These are phyloP conservation scores for Trametes villosa DNA, from an alignment of 768 basidiomycete species.

Conservation along the genomic window DNA sequence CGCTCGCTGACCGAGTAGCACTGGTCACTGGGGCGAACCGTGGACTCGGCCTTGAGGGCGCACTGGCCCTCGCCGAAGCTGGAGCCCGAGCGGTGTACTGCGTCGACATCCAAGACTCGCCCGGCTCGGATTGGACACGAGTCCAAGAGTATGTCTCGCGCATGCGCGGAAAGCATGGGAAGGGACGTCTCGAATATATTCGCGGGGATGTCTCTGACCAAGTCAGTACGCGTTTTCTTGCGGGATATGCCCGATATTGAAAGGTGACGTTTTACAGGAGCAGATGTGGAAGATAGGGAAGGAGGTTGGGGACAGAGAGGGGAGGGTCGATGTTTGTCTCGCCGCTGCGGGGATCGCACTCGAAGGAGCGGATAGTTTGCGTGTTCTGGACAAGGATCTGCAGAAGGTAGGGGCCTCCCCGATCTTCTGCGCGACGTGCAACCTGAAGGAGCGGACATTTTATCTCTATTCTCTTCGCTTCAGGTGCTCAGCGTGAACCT, in stretches of 20 bases:
- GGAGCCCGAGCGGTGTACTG: conserved; percentile 70
- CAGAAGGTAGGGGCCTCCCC: conserved; percentile 46
- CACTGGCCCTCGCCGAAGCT: conserved; percentile 70
- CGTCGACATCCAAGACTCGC: conserved; percentile 57
- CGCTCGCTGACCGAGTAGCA: conserved; percentile 37
- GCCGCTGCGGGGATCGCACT: conserved; percentile 74
- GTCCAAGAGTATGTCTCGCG: conserved; percentile 47
- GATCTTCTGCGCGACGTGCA: no score
- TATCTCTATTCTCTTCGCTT: not conserved
- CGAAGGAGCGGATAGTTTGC: conserved; percentile 58
- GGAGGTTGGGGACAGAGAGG: conserved; percentile 67
- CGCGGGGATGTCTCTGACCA: conserved; percentile 69
- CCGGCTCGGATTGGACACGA: conserved; percentile 59
- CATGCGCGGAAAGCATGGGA: conserved; percentile 17
- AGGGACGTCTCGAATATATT: conserved; percentile 59
- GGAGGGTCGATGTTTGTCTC: conserved; percentile 72
- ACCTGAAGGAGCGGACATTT: not conserved
- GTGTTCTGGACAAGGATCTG: conserved; percentile 64
- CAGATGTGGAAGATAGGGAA: conserved; percentile 53
- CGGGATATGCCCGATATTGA: not conserved
- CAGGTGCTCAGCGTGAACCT: conserved; percentile 69
- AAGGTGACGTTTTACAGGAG: conserved; percentile 12
- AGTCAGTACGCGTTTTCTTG: conserved; percentile 34
- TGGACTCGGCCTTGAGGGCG: conserved; percentile 82
- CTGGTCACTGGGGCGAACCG: conserved; percentile 44